Base-by-base conservation (phyloP, 2,329 filamentous ascomycete species). In the Epichloe typhina region DNA sequence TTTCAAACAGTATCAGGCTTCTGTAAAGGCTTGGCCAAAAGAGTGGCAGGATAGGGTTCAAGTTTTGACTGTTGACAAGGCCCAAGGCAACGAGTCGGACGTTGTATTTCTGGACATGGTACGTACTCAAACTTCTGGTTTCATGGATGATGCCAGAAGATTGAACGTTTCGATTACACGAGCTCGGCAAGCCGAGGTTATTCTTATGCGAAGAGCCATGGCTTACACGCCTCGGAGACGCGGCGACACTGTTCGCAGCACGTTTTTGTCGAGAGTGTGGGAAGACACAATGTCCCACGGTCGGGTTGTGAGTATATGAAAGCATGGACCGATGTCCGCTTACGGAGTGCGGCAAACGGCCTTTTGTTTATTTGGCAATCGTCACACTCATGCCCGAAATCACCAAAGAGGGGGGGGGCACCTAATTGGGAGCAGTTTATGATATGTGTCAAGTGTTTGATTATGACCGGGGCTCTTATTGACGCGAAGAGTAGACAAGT, bases 51-150 rank as follows among this genome's bases (percentile, higher is more conserved):
- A 54, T 0, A 59, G 69, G 1, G 65, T 73, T 0, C 61, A 69
- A 23, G 65, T 71, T 0, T 55, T 72, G 17, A 75, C 72, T 0
- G 65, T 74, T 1, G 72, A 74, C 47, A 70, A 65, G 4, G 67
- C 69, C 0, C 72, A 74, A 39, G 72, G 72, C 0, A 70, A 72
- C 13, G 69, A 75, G 51, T 71, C 72, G 0, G 72, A 75, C 40
- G 61, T 73, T 5, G 70, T 75, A 0, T 68, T 73, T 36, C 61
- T 75, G 0, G 72, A 75, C 58, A 63, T 74, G 54, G 72, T 74
- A 2, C 61, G 69, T n/a, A 67, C 67, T 0, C 59, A 57, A 0
- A 59, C 59, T 0, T 66, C 68, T 0, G 63, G 62, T 0, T 73
- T 74, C 47, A 67, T 73, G 57, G 66, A 74, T 21, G 66, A 74